Evolutionary conservation across 108 stramenopile species (phyloP).

Genomic region (Tribonema minus): DNA sequence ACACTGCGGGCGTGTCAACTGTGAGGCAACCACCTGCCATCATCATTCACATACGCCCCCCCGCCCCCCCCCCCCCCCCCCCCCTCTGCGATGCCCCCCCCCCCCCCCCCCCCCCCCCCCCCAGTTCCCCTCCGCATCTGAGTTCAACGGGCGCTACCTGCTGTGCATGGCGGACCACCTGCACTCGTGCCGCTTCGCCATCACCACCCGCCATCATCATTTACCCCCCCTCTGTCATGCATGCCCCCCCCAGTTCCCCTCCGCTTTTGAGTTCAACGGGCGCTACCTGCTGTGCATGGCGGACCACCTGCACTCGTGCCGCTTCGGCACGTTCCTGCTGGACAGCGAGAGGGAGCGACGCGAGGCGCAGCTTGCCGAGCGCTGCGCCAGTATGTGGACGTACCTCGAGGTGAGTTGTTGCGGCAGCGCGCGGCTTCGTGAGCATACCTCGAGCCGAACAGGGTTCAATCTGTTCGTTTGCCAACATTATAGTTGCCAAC

Average conservation of each 20-base stretch:
- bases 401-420: neutral
- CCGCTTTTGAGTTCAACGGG: slow-evolving; percentile 58
- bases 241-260: too few relatives aligned
- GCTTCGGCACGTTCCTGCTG: slow-evolving; percentile 61
- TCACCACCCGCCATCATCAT: too few relatives aligned
- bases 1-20: too few relatives aligned
- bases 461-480: neutral
- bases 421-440: too few relatives aligned
- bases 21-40: slow-evolving; percentile 70
- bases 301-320: slow-evolving; percentile 47
- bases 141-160: slow-evolving; percentile 56
- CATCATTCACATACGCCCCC: slow-evolving; percentile 59
- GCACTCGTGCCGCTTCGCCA: slow-evolving; percentile 56
- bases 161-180: slow-evolving; percentile 55
- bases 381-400: neutral
- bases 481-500: neutral
- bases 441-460: neutral
- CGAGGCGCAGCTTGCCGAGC: neutral
- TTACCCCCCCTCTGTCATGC: too few relatives aligned
- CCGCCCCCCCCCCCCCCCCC: slow-evolving; percentile 60
- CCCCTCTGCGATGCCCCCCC: too few relatives aligned
- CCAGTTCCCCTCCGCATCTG: slow-evolving; percentile 56
- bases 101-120: too few relatives aligned
- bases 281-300: slow-evolving; percentile 56
- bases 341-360: slow-evolving; percentile 53